Evolutionary conservation across 345 rosid genomes (phyloP).

Genomic region (Carallia pectinifolia): DNA sequence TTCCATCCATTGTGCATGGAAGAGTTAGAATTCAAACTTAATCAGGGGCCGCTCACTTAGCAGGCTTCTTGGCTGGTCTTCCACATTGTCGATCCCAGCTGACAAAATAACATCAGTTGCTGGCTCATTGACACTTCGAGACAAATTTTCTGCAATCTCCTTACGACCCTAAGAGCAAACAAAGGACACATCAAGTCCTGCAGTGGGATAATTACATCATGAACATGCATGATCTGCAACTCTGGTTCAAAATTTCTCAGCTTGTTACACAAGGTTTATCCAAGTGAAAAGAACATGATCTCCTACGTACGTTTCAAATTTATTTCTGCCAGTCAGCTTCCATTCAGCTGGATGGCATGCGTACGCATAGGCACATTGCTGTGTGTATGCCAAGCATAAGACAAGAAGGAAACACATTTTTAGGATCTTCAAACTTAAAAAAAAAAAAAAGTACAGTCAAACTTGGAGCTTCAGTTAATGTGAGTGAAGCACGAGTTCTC

Average conservation of each 20-base stretch:
- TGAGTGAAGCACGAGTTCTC: slow-evolving; percentile 44
- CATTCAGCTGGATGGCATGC: background rate
- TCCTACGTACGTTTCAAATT: too few species aligned
- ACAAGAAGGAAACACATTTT: background rate
- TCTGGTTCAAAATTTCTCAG: background rate
- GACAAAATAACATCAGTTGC: slow-evolving; percentile 19
- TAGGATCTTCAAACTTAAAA: background rate
- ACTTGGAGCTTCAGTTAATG: slow-evolving; percentile 42
- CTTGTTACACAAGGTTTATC: background rate
- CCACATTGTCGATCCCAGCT: slow-evolving; percentile 20
- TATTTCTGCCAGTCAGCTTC: too few species aligned
- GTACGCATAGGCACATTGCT: background rate
- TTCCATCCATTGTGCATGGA: background rate
- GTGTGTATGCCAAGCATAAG: background rate
- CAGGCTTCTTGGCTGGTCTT: slow-evolving; percentile 24
- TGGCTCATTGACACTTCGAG: slow-evolving; percentile 27
- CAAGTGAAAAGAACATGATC: too few species aligned
- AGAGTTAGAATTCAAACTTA: slow-evolving; percentile 32
- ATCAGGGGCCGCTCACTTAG: slow-evolving; percentile 23
- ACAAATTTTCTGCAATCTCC: slow-evolving; percentile 34
- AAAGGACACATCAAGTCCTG: background rate
- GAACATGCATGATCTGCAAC: background rate
- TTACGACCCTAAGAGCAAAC: slow-evolving; percentile 52
- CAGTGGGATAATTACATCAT: background rate
- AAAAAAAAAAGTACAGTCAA: slow-evolving; percentile 38